Base-by-base conservation (phyloP, 176 grass and related monocot species). In the Zea luxurians region DNA sequence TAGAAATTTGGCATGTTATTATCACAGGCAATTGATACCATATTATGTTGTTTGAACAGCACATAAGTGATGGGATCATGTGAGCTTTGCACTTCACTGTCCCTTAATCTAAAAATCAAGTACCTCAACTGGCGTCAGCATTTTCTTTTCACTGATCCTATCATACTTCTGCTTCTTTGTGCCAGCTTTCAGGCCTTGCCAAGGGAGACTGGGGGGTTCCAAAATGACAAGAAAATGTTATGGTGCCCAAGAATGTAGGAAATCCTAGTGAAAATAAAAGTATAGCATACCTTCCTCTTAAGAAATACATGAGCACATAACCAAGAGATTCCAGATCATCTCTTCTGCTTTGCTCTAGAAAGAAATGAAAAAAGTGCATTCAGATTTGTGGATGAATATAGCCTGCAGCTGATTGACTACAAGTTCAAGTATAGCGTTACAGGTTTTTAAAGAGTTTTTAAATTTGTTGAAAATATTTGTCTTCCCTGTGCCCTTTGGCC, bases 271-370 rank as follows among this genome's bases (percentile, higher is more conserved):
- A 16, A 54, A 43, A 83, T n/a, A 6, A 40, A 64, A 15, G 70
- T 50, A 53, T 40, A 48, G 55, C 73, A 38, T 53, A 94, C 92
- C 92, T 94, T 91, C 92, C 92, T 91, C 89, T 91, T 70, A 95
- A 85, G 70, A 91, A 95, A 82, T 95, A 95, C 86, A 95, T 95
- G 55, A 95, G 74, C 13, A 95, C 84, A 55, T 91, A 95, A 87
- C 92, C 89, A 86, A 94, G 92, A 74, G 92, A 94, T 87, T 94
- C 92, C 80, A 94, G 76, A 66, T 94, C 92, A 82, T 95, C 92
- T 76, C 92, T 89, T 70, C 92, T 82, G 84, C 92, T 91, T 91
- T 95, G 92, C 82, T 95, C 92, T 94, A 60, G 34, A 81, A 80
- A 48, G 59, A 69, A 64, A 69, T 47, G 2, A 48, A 66, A 10